Evolutionary conservation across 176 grass and related monocot genomes (phyloP), one percentile per base, ranked within the genome.

Genomic region (Oryza meridionalis): DNA sequence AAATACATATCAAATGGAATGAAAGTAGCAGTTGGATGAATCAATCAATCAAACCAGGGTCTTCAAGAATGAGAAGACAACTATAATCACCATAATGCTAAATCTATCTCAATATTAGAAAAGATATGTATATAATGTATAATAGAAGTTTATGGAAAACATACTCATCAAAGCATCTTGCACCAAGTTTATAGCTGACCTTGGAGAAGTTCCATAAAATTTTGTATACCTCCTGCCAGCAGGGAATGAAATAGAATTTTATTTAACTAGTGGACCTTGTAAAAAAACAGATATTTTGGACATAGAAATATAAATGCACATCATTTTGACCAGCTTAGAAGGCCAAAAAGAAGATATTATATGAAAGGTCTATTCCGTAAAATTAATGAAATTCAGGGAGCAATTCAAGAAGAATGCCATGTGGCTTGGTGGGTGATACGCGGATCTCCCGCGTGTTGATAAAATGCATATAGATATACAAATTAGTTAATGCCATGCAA

Each of bases 101-200:
- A 89, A 76, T 44, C 53, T 22, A 71, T 81, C 29, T 14, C 22
- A 70, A 13, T 1, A 51, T 46, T 70, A 31, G 29, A 3, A 37
- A 45, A 73, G 21, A 50, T 19, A 27, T 6, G 43, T 53, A 22
- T 44, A 43, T 43, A 33, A 14, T 81, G 32, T 32, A 65, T 1
- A 68, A 58, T 59, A 24, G 32, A 84, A 70, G 49, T 84, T 43
- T 82, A 78, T 27, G 82, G 46, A 67, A 80, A 81, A 90, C 95
- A 90, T 98, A 98, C 95, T 93, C 80, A 81, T 98, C 73, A 98
- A 95, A 16, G 95, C 85, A 84, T 94, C 95, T 82, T 98, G 88
- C 37, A 90, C 95, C 73, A 98, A 91, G 78, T 98, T 90, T 75
- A 95, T 24, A 44, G 95, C 92, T 47, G 95, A 98, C 82, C 89